Evolutionary conservation across 352 stramenopile species (phyloP).

Genomic region (Phytophthora brassicae): DNA sequence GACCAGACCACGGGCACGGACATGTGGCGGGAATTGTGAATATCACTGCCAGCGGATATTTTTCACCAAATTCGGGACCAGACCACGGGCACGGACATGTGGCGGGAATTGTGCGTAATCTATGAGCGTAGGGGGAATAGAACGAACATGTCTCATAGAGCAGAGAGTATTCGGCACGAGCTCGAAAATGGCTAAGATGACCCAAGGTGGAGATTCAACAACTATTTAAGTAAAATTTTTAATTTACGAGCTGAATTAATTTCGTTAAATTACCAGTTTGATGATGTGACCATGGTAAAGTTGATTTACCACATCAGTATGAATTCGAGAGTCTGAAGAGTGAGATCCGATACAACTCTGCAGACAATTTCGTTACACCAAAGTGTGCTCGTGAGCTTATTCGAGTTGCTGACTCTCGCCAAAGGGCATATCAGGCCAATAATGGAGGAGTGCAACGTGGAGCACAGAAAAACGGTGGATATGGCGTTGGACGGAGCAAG

Average conservation of each 20-base stretch:
- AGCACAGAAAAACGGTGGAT: background rate
- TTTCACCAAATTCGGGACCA: constrained; percentile 9
- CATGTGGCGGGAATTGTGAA: constrained; percentile 14
- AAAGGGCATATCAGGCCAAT: background rate
- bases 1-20: constrained; percentile 9
- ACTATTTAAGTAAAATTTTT: constrained; percentile 18
- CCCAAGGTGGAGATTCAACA: constrained; percentile 7
- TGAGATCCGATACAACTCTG: constrained; percentile 4
- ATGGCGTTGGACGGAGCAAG: background rate
- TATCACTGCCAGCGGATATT: constrained; percentile 1
- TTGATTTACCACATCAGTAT: constrained; percentile 1
- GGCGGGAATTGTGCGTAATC: background rate
- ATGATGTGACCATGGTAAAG: constrained; percentile 3
- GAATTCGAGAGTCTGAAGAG: constrained; percentile 10
- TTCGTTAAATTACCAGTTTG: constrained; percentile 7
- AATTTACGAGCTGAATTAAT: constrained; percentile 14
- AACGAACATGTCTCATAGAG: constrained; percentile 2
- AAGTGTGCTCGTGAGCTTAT: constrained; percentile 11
- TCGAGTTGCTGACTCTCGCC: constrained; percentile 8
- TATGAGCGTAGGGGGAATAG: constrained; percentile 9
- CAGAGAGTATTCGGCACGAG: background rate
- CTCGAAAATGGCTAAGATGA: constrained; percentile 1
- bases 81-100: constrained; percentile 11
- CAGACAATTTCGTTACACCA: background rate
- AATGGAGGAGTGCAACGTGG: constrained; percentile 4